Conservation (phyloP, 176 grass and related monocot genomes). For the Rhynchospora tenuis region DNA sequence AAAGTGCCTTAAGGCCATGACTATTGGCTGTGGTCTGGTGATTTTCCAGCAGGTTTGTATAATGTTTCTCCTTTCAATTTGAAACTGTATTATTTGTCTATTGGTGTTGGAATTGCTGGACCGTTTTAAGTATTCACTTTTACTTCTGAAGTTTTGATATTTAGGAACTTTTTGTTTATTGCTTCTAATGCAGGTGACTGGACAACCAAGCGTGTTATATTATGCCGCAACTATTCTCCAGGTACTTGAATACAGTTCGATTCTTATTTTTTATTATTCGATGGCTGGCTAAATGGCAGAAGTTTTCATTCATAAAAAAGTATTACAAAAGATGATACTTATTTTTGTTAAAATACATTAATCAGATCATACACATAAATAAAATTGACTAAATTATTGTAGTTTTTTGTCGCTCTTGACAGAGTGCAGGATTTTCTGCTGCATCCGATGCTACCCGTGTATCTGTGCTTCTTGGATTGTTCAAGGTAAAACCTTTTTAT, state of each 20-base stretch:
- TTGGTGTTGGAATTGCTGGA: not conserved
- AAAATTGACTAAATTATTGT: not conserved
- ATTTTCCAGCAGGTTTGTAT: slow-evolving; percentile 87
- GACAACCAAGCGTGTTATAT: slow-evolving; percentile 96
- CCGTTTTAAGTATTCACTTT: not conserved
- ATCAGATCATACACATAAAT: not conserved
- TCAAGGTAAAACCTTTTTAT: slow-evolving; percentile 51
- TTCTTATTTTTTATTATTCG: too few species aligned
- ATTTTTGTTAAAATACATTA: not conserved
- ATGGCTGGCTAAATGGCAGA: too few species aligned
- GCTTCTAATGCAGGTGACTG: slow-evolving; percentile 52
- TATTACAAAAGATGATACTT: not conserved
- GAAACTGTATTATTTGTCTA: not conserved
- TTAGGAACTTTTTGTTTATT: not conserved
- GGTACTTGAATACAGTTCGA: slow-evolving; percentile 33
- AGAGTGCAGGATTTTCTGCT: slow-evolving; percentile 96
- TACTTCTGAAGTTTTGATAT: not conserved
- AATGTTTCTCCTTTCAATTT: slow-evolving; percentile 9
- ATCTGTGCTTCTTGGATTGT: slow-evolving; percentile 88
- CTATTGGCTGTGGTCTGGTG: slow-evolving; percentile 84
- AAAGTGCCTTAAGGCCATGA: slow-evolving; percentile 88
- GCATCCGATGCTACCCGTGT: slow-evolving; percentile 92
- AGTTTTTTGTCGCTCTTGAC: slow-evolving; percentile 3
- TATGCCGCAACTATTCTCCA: slow-evolving; percentile 97
- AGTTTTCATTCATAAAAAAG: too few species aligned